Evolutionary conservation across 73 alveolate species (phyloP).

Genomic region (Durusdinium trenchii): DNA sequence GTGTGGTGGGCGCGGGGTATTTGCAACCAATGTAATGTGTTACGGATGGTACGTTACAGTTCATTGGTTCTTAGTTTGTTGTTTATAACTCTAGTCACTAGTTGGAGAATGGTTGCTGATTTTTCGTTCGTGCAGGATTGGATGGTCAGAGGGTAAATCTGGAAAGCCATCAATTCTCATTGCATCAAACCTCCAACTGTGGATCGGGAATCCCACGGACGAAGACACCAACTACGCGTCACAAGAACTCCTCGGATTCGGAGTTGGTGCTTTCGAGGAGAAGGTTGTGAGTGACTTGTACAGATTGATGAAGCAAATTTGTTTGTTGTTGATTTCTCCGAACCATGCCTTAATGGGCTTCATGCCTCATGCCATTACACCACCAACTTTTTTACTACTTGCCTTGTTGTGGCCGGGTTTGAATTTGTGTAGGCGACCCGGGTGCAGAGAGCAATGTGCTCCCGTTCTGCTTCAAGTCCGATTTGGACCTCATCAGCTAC

Average conservation of each 20-base stretch:
- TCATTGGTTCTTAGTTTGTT: no score
- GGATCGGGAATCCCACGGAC: background rate
- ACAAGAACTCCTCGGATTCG: background rate
- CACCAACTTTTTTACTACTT: no score
- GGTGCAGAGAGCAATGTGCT: background rate
- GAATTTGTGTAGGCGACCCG: background rate
- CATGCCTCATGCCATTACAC: background rate
- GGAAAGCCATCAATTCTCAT: background rate
- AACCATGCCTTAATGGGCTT: background rate
- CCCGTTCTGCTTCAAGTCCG: background rate
- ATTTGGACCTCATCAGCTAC: background rate
- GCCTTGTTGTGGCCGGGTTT: no score
- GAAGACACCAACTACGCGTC: background rate
- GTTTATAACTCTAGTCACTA: no score
- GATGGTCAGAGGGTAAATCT: background rate
- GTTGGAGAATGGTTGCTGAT: no score
- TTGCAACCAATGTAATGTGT: no score
- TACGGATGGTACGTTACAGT: no score
- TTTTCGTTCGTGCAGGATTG: background rate
- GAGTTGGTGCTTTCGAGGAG: background rate
- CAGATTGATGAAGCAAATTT: no score
- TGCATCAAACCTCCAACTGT: background rate
- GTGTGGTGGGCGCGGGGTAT: no score
- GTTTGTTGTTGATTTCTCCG: background rate
- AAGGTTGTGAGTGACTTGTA: background rate